These are phyloP conservation scores for Endoconidiophora laricicola DNA, from an alignment of 2,329 filamentous ascomycete species.

Conservation along the genomic window DNA sequence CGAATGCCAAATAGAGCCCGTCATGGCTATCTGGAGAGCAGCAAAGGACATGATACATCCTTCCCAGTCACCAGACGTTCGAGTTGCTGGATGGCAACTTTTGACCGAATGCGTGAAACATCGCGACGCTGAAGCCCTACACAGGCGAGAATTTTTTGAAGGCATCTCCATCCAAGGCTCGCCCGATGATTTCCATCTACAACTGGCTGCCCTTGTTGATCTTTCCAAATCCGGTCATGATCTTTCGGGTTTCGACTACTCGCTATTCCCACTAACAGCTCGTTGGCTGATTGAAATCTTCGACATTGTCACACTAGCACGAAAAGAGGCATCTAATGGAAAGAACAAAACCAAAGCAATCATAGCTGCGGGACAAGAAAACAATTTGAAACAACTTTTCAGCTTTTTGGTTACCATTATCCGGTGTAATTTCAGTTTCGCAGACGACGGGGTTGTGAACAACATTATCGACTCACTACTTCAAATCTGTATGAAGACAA, in stretches of 20 bases:
- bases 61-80: conserved; percentile 33
- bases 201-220: conserved; percentile 45
- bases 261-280: conserved; percentile 45
- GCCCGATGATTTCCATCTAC: conserved; percentile 47
- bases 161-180: conserved; percentile 39
- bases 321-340: conserved; percentile 28
- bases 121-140: conserved; percentile 44
- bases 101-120: conserved; percentile 49
- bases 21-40: conserved; percentile 48
- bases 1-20: conserved; percentile 41
- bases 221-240: conserved; percentile 45
- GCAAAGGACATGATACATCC: conserved; percentile 48
- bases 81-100: conserved; percentile 47
- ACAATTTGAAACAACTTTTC: conserved; percentile 47
- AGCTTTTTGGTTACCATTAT: conserved; percentile 48
- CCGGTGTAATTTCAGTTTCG: conserved; percentile 59
- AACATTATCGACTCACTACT: conserved; percentile 46
- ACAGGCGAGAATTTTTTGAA: conserved; percentile 48
- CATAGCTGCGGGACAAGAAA: conserved; percentile 31
- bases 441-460: conserved; percentile 43
- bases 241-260: conserved; percentile 50
- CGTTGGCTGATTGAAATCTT: conserved; percentile 43
- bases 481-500: conserved; percentile 51
- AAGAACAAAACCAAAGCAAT: conserved; percentile 15
- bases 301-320: conserved; percentile 32